These are phyloP conservation scores for Boletus tylopilopsis DNA, from an alignment of 768 basidiomycete genomes.

Conservation along the genomic window DNA sequence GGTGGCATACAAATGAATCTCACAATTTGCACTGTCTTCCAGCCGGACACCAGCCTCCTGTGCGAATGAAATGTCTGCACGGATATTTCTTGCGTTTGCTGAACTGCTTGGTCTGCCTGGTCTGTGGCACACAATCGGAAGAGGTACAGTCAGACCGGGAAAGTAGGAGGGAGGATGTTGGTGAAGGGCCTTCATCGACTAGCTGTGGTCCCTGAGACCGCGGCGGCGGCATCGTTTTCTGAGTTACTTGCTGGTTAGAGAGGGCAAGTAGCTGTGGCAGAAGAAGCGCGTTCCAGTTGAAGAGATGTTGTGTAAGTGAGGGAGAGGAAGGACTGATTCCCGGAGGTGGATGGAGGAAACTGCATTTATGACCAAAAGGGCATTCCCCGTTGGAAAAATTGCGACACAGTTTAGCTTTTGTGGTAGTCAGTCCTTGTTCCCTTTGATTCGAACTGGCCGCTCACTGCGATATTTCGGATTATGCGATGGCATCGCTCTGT, in stretches of 20 bases:
- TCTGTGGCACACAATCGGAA: slow-evolving; percentile 4
- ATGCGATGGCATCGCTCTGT: slow-evolving; percentile 7
- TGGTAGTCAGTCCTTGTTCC: neutral
- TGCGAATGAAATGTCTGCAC: slow-evolving; percentile 40
- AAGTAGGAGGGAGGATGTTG: slow-evolving; percentile 18
- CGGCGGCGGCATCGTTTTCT: slow-evolving; percentile 1
- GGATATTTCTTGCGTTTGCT: slow-evolving; percentile 31
- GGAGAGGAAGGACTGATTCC: slow-evolving; percentile 11
- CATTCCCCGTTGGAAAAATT: slow-evolving; percentile 35
- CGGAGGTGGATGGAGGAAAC: slow-evolving; percentile 32
- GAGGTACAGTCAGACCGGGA: slow-evolving; percentile 21
- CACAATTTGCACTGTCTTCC: slow-evolving; percentile 43
- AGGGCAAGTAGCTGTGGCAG: slow-evolving; percentile 14
- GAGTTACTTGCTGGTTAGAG: slow-evolving; percentile 3
- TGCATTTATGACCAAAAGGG: slow-evolving; percentile 36
- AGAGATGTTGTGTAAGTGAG: slow-evolving; percentile 12
- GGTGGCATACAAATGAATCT: slow-evolving; percentile 12
- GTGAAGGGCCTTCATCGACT: slow-evolving; percentile 21
- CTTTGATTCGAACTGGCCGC: slow-evolving; percentile 11
- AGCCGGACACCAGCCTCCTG: slow-evolving; percentile 40
- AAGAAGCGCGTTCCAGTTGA: slow-evolving; percentile 17
- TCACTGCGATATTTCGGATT: slow-evolving; percentile 32
- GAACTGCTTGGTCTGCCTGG: neutral
- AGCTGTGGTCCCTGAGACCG: slow-evolving; percentile 6
- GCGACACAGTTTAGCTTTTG: slow-evolving; percentile 36